phyloP scores from a whole-genome alignment of 179 eudicot species.

The Monotropa hypopitys region DNA sequence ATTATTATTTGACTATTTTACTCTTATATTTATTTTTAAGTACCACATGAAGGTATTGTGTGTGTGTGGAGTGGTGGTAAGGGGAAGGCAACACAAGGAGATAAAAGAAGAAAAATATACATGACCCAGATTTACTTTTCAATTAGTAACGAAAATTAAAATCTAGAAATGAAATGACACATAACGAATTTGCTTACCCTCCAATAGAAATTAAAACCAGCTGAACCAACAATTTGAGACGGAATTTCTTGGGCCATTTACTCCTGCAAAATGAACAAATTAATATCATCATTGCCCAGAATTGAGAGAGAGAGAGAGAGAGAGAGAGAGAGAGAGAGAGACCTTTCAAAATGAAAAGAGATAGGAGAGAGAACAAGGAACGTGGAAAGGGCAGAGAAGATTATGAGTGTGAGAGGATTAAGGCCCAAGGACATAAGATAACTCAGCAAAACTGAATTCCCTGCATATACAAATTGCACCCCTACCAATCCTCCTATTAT shows the following conservation, averaged over 20 bases:
- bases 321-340: neutral
- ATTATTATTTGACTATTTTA: too few species aligned
- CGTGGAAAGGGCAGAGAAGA: conserved; percentile 37
- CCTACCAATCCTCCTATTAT: conserved; percentile 40
- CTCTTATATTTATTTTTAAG: too few species aligned
- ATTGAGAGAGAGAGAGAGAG: conserved; percentile 4
- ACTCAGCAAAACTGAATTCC: conserved; percentile 35
- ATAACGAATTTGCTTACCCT: conserved; percentile 29
- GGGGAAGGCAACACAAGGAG: too few species aligned
- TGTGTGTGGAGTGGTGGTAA: too few species aligned
- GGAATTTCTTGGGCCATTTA: conserved; percentile 47
- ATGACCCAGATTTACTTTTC: neutral
- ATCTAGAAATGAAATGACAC: neutral
- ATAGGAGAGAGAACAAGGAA: conserved; percentile 43
- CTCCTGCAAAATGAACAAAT: conserved; percentile 25
- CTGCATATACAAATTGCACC: conserved; percentile 51
- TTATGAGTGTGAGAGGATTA: conserved; percentile 36
- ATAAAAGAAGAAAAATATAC: neutral
- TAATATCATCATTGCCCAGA: neutral
- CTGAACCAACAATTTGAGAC: conserved; percentile 30
- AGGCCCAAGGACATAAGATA: conserved; percentile 45
- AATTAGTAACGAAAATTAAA: neutral
- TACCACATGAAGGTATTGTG: too few species aligned
- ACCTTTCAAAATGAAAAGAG: conserved; percentile 44
- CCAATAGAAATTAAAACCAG: conserved; percentile 42